Evolutionary conservation across 768 basidiomycete species (phyloP).

Genomic region (Hygrophoropsis aurantiaca): DNA sequence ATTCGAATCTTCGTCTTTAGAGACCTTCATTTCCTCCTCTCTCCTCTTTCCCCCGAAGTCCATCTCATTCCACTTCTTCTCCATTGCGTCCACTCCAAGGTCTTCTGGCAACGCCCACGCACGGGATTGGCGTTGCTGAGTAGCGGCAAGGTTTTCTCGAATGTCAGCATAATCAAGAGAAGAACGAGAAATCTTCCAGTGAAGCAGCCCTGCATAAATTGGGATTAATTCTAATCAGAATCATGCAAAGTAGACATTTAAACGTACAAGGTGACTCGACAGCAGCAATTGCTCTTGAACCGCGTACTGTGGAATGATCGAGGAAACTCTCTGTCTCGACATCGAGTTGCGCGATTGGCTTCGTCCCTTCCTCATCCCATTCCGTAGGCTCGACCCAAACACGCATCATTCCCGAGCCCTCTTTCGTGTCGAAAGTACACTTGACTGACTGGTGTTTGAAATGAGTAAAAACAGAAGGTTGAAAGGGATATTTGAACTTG

Average conservation of each 20-base stretch:
- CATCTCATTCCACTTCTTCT: conserved; percentile 28
- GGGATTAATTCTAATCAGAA: too few species aligned
- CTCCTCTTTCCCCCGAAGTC: conserved; percentile 22
- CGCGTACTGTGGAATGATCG: conserved; percentile 34
- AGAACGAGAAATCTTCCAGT: conserved; percentile 54
- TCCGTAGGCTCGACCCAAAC: conserved; percentile 68
- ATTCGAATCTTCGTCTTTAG: neutral
- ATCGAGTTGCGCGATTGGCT: conserved; percentile 58
- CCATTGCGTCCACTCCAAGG: conserved; percentile 32
- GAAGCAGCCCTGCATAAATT: conserved; percentile 54
- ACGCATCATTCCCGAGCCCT: conserved; percentile 43
- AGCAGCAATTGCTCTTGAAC: conserved; percentile 35
- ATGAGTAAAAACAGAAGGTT: neutral
- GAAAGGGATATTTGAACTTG: conserved; percentile 28
- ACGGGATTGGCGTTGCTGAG: conserved; percentile 45
- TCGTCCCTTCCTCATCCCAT: conserved; percentile 28
- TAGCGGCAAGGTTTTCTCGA: conserved; percentile 30
- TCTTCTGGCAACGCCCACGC: conserved; percentile 51
- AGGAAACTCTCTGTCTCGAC: conserved; percentile 50
- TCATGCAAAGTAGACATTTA: conserved; percentile 1
- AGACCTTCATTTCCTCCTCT: conserved; percentile 2
- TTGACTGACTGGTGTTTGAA: conserved; percentile 45
- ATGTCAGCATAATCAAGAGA: conserved; percentile 33
- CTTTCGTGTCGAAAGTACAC: conserved; percentile 61
- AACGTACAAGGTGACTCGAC: conserved; percentile 30